Evolutionary conservation across 1,139 yeast genomes (phyloP).

Genomic region (Trichomonascaceae sp.): DNA sequence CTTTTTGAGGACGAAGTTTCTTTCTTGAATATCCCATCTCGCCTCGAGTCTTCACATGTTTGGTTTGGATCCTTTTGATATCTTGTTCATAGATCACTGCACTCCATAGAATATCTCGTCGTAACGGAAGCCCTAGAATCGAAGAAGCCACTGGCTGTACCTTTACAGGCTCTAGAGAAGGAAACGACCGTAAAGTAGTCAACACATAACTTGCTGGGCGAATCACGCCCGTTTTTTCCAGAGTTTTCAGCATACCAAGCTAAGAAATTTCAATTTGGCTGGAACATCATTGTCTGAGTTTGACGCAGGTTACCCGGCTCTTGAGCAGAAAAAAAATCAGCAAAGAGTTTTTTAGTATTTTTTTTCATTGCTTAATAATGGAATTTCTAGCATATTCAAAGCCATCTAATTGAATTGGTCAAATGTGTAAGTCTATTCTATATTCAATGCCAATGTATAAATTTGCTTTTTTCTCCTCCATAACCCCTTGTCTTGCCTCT

Average conservation of each 20-base stretch:
- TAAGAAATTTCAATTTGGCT: not conserved
- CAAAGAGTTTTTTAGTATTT: not conserved
- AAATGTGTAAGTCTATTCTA: not conserved
- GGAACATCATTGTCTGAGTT: not conserved
- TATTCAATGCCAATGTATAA: not conserved
- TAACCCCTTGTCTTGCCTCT: not conserved
- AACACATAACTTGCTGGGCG: slow-evolving; percentile 69
- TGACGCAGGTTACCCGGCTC: not conserved
- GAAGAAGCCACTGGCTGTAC: slow-evolving; percentile 69
- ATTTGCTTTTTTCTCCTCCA: not conserved
- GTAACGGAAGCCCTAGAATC: slow-evolving; percentile 64
- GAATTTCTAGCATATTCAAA: not conserved
- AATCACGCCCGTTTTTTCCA: slow-evolving; percentile 7
- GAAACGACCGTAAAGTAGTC: slow-evolving; percentile 78
- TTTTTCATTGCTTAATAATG: not conserved
- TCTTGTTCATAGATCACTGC: slow-evolving; percentile 93
- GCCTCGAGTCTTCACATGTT: slow-evolving; percentile 77
- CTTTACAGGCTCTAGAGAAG: slow-evolving; percentile 77
- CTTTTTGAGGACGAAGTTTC: slow-evolving; percentile 85
- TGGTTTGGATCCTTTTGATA: slow-evolving; percentile 80
- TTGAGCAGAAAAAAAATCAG: not conserved
- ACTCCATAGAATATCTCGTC: slow-evolving; percentile 90
- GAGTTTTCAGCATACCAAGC: slow-evolving; percentile 1
- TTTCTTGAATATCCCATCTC: slow-evolving; percentile 82
- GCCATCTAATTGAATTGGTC: not conserved